Evolutionary conservation across 202 grass and related monocot genomes (phyloP), one percentile per base, ranked within the genome.

Genomic region (Setaria italica): DNA sequence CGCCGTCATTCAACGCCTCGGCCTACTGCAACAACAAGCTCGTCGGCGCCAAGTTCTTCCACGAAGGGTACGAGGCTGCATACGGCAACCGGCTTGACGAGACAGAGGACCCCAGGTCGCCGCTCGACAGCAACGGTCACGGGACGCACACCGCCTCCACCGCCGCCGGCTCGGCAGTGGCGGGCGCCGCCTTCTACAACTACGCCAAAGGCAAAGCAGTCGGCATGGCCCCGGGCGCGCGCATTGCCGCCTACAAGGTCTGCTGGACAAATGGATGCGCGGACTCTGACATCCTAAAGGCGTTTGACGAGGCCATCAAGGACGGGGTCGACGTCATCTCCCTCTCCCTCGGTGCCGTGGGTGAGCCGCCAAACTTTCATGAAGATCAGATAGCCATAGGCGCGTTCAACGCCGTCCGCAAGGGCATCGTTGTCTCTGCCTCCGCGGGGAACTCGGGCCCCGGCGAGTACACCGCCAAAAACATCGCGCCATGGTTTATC

Each of bases 61-160:
- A 66, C 62, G 3, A 21, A 21, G 88, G 91, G 51, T 80, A 88
- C 79, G 46, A 83, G 68, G 82, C 74, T 6, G 47, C 2, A 10
- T 0, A n/a, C 4, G 85, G 85, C 9, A 17, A 4, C 4, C 29
- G 54, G 12, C 62, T 89, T 0, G 63, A 77, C 0, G 79, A 85
- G 62, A 68, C 64, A 0, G 15, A 35, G 62, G 84, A 84, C 13
- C 78, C 87, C 68, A 59, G 29, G 20, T 86, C 91, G 2, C 88
- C 85, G 7, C 85, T 93, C 9, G 82, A 90, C 35, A 67, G 48
- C 15, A 2, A 67, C 1, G 88, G 91, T 47, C 88, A 90, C 10
- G 91, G 91, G 17, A 88, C 88, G 14, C 91, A 83, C 74, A 76
- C 68, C 9, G 54, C 91, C 8, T 93, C 88, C 56, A 93, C 70